Evolutionary conservation across 2,329 filamentous ascomycete genomes (phyloP), one percentile per base, ranked within the genome.

Genomic region (Lachnellula occidentalis): DNA sequence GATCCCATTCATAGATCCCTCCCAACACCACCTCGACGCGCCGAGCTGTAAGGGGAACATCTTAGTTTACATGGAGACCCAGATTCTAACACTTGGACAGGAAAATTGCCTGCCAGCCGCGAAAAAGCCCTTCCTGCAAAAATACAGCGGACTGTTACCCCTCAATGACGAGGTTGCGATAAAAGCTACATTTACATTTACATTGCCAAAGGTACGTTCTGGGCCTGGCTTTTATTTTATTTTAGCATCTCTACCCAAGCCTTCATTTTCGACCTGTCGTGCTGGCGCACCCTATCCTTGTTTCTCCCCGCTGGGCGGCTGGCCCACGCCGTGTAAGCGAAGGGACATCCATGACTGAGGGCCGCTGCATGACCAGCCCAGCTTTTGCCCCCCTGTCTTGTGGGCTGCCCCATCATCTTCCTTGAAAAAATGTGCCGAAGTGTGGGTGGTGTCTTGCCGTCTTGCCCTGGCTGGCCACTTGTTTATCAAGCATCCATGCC

Each of bases 401-500:
- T 57, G 48, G 48, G 37, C 45, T 61, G 55, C 61, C 49, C 52
- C 58, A 48, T 58, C 59, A 51, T 60, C 61, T 66, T 58, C 61
- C 61, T 31, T 31, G 57, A 60, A 66, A 61, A 59, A 62, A 61
- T 62, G 58, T 65, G 60, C 63, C 63, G 63, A 61, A 58, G 59
- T 57, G 59, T 62, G 57, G 49, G 51, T 56, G 49, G 51, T 56
- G 54, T 43, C 56, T 59, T 48, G 53, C 50, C 55, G 27, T 31
- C 27, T 31, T 31, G 39, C 53, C 59, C 52, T 56, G 50, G 50
- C 52, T 56, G 50, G 50, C 51, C 34, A 37, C 34, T 51, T 59
- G 54, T 65, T 62, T 59, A 63, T 65, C 62, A 61, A 64, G 56
- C 58, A 65, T 61, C 64, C 65, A 64, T 66, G 64, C 62, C 60